These are phyloP conservation scores for Saprolegnia parasitica DNA, from an alignment of 352 stramenopile species.

Conservation along the genomic window DNA sequence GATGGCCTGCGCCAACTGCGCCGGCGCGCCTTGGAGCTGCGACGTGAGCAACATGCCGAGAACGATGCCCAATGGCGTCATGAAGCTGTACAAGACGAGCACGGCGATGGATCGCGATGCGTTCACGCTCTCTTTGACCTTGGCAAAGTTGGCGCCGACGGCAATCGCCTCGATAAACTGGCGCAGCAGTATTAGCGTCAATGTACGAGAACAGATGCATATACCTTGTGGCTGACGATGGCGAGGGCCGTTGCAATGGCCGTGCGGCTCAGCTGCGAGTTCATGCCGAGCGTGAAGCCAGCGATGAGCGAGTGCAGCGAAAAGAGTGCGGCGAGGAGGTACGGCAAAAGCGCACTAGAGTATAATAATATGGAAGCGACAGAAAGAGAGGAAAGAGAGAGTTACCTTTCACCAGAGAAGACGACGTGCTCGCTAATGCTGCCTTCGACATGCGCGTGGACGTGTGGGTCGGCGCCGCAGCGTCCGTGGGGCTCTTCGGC, in stretches of 20 bases:
- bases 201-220: slow-evolving; percentile 4
- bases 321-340: slow-evolving; percentile 60
- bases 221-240: slow-evolving; percentile 65
- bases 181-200: too few relatives aligned
- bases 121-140: slow-evolving; percentile 47
- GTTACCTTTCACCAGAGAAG: slow-evolving; percentile 48
- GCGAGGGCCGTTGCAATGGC: slow-evolving; percentile 52
- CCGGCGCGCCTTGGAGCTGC: slow-evolving; percentile 40
- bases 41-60: slow-evolving; percentile 53
- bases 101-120: slow-evolving; percentile 45
- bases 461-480: slow-evolving; percentile 26
- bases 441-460: slow-evolving; percentile 22
- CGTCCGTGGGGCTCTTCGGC: slow-evolving; percentile 1
- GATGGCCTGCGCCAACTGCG: slow-evolving; percentile 41
- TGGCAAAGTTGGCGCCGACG: slow-evolving; percentile 58
- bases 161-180: slow-evolving; percentile 66
- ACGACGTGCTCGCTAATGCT: slow-evolving; percentile 58
- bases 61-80: slow-evolving; percentile 59
- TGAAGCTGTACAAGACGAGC: slow-evolving; percentile 57
- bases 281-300: slow-evolving; percentile 56
- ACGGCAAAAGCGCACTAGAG: slow-evolving; percentile 48
- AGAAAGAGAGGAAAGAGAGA: too few relatives aligned
- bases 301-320: slow-evolving; percentile 63
- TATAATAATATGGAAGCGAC: too few relatives aligned
- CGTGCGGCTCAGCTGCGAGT: slow-evolving; percentile 46